These are phyloP conservation scores for Deinandra increscens DNA, from an alignment of 129 eudicot genomes.

Conservation along the genomic window DNA sequence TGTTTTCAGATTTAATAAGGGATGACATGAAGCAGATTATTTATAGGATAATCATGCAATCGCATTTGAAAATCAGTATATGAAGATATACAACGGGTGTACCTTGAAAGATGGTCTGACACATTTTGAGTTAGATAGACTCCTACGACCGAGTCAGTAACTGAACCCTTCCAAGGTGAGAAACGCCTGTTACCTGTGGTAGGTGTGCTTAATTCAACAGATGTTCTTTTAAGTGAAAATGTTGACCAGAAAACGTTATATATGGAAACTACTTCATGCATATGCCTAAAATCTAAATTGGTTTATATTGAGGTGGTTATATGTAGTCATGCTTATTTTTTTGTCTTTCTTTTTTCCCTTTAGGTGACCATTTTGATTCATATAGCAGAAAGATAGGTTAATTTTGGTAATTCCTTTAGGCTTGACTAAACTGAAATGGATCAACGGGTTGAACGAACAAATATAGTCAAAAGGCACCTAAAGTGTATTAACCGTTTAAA, in stretches of 20 bases:
- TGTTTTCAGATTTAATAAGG: too few species aligned
- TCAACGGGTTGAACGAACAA: neutral
- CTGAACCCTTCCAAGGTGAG: conserved; percentile 79
- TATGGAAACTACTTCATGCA: conserved; percentile 6
- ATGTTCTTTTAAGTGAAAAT: conserved; percentile 4
- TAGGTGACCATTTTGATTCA: neutral
- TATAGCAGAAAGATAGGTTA: neutral
- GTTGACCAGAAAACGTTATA: neutral
- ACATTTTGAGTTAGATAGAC: conserved; percentile 79
- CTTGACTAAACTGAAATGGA: neutral
- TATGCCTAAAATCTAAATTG: neutral
- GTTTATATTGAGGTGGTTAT: conserved; percentile 14
- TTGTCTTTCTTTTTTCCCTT: neutral
- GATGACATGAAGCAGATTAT: too few species aligned
- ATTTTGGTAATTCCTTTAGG: neutral
- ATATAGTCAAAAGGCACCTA: neutral
- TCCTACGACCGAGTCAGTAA: conserved; percentile 70
- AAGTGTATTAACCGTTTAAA: too few species aligned
- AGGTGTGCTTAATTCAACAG: conserved; percentile 6
- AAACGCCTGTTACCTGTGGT: conserved; percentile 58
- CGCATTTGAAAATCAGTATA: neutral
- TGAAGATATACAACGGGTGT: conserved; percentile 10
- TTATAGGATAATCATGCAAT: too few species aligned
- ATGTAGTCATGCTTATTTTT: neutral
- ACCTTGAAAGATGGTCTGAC: conserved; percentile 68